These are phyloP conservation scores for Alternaria alternata DNA, from an alignment of 2,329 filamentous ascomycete species.

Conservation along the genomic window DNA sequence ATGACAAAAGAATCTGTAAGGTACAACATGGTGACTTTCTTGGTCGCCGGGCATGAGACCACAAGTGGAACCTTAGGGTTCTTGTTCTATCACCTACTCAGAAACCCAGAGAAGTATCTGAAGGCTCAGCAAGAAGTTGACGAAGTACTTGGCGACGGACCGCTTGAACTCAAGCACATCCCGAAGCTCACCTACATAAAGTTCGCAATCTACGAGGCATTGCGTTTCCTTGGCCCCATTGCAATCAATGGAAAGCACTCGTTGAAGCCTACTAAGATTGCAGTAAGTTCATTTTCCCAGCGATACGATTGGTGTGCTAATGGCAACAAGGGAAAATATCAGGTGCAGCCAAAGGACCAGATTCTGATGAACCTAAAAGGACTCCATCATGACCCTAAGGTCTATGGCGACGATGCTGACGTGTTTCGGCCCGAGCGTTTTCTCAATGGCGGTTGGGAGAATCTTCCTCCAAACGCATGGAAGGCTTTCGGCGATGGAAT, in stretches of 20 bases:
- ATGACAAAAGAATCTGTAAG: conserved; percentile 14
- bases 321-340: conserved; percentile 5
- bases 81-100: conserved; percentile 14
- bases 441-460: conserved; percentile 14
- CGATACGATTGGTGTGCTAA: not conserved
- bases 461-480: conserved; percentile 12
- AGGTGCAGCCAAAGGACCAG: conserved; percentile 9
- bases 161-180: conserved; percentile 2
- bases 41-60: conserved; percentile 16
- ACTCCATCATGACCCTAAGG: conserved; percentile 12
- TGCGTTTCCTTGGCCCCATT: conserved; percentile 14
- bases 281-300: not conserved
- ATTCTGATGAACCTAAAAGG: conserved; percentile 13
- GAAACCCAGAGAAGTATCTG: conserved; percentile 12
- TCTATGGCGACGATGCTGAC: conserved; percentile 14
- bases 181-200: conserved; percentile 10
- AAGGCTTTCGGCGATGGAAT: conserved; percentile 76
- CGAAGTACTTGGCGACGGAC: conserved; percentile 10
- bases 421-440: conserved; percentile 17
- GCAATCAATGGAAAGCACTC: conserved; percentile 8
- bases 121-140: conserved; percentile 15
- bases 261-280: conserved; percentile 10
- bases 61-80: conserved; percentile 14
- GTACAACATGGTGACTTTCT: conserved; percentile 17
- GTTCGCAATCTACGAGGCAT: conserved; percentile 13